Conservation (phyloP, 1,139 yeast genomes). For the Pichia sp. region DNA sequence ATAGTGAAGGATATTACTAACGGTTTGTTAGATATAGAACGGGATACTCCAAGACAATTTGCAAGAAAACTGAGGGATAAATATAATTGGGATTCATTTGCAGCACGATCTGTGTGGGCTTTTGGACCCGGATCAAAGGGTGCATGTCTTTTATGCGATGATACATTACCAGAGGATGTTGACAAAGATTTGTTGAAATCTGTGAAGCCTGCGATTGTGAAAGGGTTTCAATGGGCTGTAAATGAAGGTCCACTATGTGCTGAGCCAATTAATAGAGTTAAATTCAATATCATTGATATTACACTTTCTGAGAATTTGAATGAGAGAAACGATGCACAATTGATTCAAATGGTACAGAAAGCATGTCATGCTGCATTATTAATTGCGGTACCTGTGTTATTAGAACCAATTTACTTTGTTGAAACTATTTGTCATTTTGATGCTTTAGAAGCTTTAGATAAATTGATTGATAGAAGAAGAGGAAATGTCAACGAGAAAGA, state of each 20-base stretch:
- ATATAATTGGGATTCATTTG: conserved; percentile 77
- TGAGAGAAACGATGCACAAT: conserved; percentile 59
- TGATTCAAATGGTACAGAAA: conserved; percentile 74
- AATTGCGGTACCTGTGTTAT: conserved; percentile 67
- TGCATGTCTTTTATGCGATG: conserved; percentile 62
- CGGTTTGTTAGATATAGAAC: conserved; percentile 31
- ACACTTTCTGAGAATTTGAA: conserved; percentile 41
- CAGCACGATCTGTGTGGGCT: conserved; percentile 77
- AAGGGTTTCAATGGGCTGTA: conserved; percentile 80
- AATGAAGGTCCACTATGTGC: conserved; percentile 89
- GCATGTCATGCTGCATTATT: conserved; percentile 81
- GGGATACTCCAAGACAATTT: conserved; percentile 28
- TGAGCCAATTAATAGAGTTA: conserved; percentile 67
- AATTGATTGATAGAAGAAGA: conserved; percentile 42
- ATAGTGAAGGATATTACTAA: conserved; percentile 52
- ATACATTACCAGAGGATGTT: conserved; percentile 66
- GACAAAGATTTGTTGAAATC: conserved; percentile 45
- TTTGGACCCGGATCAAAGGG: conserved; percentile 60
- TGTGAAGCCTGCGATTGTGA: conserved; percentile 48
- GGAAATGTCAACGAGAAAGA: conserved; percentile 42
- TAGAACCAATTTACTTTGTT: conserved; percentile 78
- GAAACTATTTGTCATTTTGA: conserved; percentile 38
- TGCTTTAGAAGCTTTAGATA: conserved; percentile 43
- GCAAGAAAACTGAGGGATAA: conserved; percentile 49
- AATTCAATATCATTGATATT: conserved; percentile 65